Evolutionary conservation across 176 grass and related monocot genomes (phyloP).

Genomic region (Zizania latifolia): DNA sequence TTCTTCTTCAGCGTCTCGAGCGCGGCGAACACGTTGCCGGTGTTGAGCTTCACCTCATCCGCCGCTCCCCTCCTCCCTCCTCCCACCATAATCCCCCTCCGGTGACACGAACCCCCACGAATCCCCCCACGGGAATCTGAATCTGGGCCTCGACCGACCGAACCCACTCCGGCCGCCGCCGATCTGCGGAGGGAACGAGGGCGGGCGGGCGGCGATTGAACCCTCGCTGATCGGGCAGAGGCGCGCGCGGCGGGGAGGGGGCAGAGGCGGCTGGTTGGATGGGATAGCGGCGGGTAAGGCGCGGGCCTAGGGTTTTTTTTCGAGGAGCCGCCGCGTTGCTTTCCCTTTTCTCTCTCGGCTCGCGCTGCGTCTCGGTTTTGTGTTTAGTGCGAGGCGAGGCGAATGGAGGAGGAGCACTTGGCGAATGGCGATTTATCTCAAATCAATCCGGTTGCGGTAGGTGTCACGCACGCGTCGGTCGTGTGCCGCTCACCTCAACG

Average conservation of each 20-base stretch:
- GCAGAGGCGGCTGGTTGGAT: background rate
- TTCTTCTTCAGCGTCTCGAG: slow-evolving; percentile 98
- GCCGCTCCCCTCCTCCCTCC: slow-evolving; percentile 67
- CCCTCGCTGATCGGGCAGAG: background rate
- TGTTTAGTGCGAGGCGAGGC: no score
- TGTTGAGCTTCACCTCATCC: slow-evolving; percentile 77
- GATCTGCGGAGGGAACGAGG: slow-evolving; percentile 20
- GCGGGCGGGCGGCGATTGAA: background rate
- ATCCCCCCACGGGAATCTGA: background rate
- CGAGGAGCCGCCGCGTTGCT: background rate
- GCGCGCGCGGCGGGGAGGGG: background rate
- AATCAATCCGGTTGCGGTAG: no score
- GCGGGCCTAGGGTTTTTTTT: background rate
- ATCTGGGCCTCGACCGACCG: slow-evolving; percentile 15
- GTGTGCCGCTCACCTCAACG: no score
- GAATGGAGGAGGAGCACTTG: no score
- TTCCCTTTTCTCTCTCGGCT: no score
- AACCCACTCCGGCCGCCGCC: background rate
- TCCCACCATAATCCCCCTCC: slow-evolving; percentile 57
- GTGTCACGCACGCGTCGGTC: no score
- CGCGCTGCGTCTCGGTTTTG: background rate
- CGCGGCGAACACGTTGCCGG: slow-evolving; percentile 87
- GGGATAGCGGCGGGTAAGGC: background rate
- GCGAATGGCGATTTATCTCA: no score
- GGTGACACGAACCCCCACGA: background rate